Percentiles rank a stretch among this genome's conserved stretches.
phyloP scores from a whole-genome alignment of 768 basidiomycete species.

The Boletus rubescentipes region DNA sequence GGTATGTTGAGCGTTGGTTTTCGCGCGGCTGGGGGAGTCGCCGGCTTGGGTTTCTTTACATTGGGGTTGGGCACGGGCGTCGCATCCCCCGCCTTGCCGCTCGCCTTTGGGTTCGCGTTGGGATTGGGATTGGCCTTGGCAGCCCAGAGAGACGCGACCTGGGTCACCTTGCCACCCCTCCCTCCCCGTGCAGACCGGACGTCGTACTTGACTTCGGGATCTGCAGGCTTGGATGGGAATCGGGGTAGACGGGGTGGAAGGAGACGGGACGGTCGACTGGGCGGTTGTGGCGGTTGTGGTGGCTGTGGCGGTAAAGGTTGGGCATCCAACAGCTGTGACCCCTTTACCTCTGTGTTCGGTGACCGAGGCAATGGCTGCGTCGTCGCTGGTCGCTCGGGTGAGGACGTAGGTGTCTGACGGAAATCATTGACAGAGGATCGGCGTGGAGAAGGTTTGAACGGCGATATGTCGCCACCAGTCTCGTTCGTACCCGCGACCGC shows the following conservation, averaged over 20 bases:
- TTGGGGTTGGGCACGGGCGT: not conserved
- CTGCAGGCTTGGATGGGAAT: conserved; percentile 35
- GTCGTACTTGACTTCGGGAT: conserved; percentile 66
- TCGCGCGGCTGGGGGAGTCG: not conserved
- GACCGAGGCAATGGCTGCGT: conserved; percentile 2
- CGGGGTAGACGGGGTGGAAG: conserved; percentile 31
- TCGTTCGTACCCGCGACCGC: conserved; percentile 6
- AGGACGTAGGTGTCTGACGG: conserved; percentile 6
- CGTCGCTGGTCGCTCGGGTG: not conserved
- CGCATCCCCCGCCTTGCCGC: conserved; percentile 5
- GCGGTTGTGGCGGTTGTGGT: not conserved
- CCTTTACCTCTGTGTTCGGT: conserved; percentile 17
- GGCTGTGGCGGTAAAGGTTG: not conserved
- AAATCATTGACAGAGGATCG: conserved; percentile 24
- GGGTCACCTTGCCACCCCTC: conserved; percentile 68
- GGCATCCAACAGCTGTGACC: not conserved
- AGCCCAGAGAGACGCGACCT: conserved; percentile 76
- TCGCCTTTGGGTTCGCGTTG: not conserved
- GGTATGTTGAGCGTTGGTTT: conserved; percentile 12
- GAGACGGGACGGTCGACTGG: not conserved
- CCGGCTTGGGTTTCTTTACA: conserved; percentile 10
- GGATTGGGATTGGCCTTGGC: conserved; percentile 37
- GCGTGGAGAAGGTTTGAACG: conserved; percentile 17
- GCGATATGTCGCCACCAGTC: conserved; percentile 1
- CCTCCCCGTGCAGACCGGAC: conserved; percentile 77